These are phyloP conservation scores for Alternaria consortialis DNA, from an alignment of 2,329 filamentous ascomycete genomes.

Conservation along the genomic window DNA sequence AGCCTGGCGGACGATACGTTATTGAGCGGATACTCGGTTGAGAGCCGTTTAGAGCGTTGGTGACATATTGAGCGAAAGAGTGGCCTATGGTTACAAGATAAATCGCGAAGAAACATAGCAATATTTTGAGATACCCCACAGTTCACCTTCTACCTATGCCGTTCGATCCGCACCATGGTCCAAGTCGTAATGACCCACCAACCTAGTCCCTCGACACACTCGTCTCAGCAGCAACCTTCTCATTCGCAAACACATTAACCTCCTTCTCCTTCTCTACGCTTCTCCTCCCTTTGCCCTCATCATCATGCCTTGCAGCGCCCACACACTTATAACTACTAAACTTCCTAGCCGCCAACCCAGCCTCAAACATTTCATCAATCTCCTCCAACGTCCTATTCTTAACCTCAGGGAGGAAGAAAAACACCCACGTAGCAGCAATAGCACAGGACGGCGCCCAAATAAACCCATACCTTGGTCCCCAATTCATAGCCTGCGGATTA, in stretches of 20 bases:
- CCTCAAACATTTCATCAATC: slow-evolving; percentile 64
- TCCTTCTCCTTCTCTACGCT: slow-evolving; percentile 40
- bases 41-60: not conserved
- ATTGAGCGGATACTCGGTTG: slow-evolving; percentile 64
- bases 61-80: not conserved
- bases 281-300: slow-evolving; percentile 20
- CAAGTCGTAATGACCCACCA: too few relatives aligned
- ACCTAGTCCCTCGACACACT: slow-evolving; percentile 33
- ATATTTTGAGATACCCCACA: slow-evolving; percentile 9
- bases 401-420: slow-evolving; percentile 63
- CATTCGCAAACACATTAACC: slow-evolving; percentile 33
- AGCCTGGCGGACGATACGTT: slow-evolving; percentile 74
- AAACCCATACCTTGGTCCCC: slow-evolving; percentile 66
- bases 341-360: slow-evolving; percentile 53
- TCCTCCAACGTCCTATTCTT: slow-evolving; percentile 64
- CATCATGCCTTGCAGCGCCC: slow-evolving; percentile 24
- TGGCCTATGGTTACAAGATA: not conserved
- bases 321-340: slow-evolving; percentile 54
- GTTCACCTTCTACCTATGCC: not conserved
- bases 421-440: slow-evolving; percentile 44
- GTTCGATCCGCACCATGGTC: too few relatives aligned
- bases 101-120: not conserved
- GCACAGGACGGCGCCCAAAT: slow-evolving; percentile 60
- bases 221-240: slow-evolving; percentile 41
- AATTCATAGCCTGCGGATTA: slow-evolving; percentile 62